A percentile compares a stretch with the other conserved stretches of the same genome.
phyloP scores from a whole-genome alignment of 2,329 filamentous ascomycete species.

The Xylaria arbuscula region DNA sequence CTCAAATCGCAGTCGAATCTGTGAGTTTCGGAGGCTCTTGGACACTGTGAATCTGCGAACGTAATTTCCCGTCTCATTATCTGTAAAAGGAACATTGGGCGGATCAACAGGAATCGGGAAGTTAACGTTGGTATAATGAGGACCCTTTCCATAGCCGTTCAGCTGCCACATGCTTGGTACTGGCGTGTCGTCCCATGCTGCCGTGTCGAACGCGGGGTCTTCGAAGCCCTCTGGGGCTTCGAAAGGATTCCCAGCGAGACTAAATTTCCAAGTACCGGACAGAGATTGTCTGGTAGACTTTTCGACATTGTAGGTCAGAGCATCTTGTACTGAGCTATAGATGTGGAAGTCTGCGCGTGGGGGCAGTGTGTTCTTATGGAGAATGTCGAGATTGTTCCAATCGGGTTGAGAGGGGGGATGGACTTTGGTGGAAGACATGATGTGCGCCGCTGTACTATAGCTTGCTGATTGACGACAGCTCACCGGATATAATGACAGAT shows the following conservation, averaged over 20 bases:
- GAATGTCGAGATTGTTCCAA: conserved; percentile 68
- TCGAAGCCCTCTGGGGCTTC: conserved; percentile 53
- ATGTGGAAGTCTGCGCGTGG: conserved; percentile 67
- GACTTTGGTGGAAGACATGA: conserved; percentile 31
- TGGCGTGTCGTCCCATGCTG: conserved; percentile 62
- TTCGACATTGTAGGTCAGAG: conserved; percentile 55
- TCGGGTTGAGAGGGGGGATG: conserved; percentile 55
- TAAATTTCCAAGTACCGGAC: conserved; percentile 63
- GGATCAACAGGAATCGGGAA: conserved; percentile 74
- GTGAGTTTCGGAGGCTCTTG: conserved; percentile 51
- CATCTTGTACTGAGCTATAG: conserved; percentile 60
- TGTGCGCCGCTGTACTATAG: background rate
- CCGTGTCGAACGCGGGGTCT: conserved; percentile 43
- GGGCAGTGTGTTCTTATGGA: conserved; percentile 67
- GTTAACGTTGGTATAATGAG: conserved; percentile 74
- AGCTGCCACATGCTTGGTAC: conserved; percentile 80
- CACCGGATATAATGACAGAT: background rate
- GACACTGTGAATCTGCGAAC: conserved; percentile 61
- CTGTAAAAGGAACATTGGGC: conserved; percentile 65
- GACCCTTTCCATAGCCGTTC: conserved; percentile 70
- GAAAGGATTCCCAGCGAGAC: conserved; percentile 54
- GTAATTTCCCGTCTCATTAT: conserved; percentile 66
- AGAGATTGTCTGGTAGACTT: conserved; percentile 54
- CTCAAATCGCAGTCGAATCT: conserved; percentile 69
- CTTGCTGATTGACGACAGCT: background rate